Evolutionary conservation across 257 asterid species (phyloP).

Genomic region (Buddleja alternifolia): DNA sequence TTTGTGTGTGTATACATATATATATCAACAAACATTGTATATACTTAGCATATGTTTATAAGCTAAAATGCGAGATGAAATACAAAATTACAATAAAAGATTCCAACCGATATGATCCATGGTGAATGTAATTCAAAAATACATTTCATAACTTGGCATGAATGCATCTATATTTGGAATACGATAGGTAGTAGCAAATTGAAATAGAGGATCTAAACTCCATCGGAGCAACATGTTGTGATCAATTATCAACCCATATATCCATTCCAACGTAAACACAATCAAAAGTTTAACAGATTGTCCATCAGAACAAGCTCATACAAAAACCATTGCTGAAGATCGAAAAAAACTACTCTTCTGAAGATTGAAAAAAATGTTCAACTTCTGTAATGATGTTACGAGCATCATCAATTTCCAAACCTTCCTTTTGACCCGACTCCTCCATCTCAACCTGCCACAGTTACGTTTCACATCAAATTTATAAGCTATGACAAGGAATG

Average conservation of each 20-base stretch:
- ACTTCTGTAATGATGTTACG: slow-evolving; percentile 53
- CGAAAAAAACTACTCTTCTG: slow-evolving; percentile 38
- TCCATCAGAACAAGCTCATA: slow-evolving; percentile 17
- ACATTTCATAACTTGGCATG: no score
- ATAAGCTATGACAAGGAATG: neutral
- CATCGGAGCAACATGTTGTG: no score
- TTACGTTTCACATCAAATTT: neutral
- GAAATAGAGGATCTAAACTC: no score
- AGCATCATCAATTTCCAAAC: slow-evolving; percentile 80
- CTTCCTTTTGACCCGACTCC: slow-evolving; percentile 64
- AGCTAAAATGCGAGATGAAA: no score
- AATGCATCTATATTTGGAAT: no score
- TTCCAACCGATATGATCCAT: no score
- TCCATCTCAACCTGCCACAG: slow-evolving; percentile 68
- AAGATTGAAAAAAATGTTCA: slow-evolving; percentile 55
- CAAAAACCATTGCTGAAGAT: neutral
- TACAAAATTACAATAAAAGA: no score
- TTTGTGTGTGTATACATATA: no score
- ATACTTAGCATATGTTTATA: no score
- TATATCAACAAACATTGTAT: no score
- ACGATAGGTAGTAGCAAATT: no score
- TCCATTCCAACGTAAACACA: neutral
- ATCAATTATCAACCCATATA: neutral
- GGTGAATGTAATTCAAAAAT: no score
- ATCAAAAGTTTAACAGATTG: neutral